Evolutionary conservation across 2,329 filamentous ascomycete species (phyloP).

Genomic region (Coniochaeta sp.): DNA sequence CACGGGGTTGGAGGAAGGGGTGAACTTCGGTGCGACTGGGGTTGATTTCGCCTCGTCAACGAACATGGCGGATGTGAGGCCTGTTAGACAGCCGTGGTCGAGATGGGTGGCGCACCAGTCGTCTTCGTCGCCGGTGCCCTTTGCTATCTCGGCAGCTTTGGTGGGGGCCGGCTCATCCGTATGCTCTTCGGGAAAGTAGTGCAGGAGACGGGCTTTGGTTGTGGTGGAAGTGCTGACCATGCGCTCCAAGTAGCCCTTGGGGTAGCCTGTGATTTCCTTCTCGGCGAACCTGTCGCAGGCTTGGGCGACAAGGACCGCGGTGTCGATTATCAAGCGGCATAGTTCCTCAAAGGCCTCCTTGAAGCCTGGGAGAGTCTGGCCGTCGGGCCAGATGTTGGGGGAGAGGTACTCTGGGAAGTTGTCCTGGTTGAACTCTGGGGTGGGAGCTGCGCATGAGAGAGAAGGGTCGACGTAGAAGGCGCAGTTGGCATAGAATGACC

Average conservation of each 20-base stretch:
- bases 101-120: conserved; percentile 92
- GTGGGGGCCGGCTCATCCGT: conserved; percentile 17
- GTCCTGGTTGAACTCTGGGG: conserved; percentile 44
- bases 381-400: conserved; percentile 79
- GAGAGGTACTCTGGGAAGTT: conserved; percentile 84
- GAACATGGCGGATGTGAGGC: conserved; percentile 93
- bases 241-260: conserved; percentile 70
- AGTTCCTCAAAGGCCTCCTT: conserved; percentile 63
- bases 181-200: conserved; percentile 72
- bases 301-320: conserved; percentile 79
- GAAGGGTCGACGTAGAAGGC: conserved; percentile 63
- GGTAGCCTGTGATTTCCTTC: conserved; percentile 71
- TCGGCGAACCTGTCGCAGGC: conserved; percentile 83
- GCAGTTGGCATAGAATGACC: conserved; percentile 79
- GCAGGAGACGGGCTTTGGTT: conserved; percentile 84
- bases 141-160: conserved; percentile 20
- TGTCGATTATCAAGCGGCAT: conserved; percentile 81
- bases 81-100: conserved; percentile 90
- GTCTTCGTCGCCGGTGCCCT: conserved; percentile 49
- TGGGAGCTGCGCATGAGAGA: conserved; percentile 56
- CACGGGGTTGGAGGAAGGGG: conserved; percentile 22
- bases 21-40: conserved; percentile 22
- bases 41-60: conserved; percentile 60
- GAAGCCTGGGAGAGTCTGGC: conserved; percentile 67
- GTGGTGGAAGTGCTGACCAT: conserved; percentile 81